phyloP scores from a whole-genome alignment of 768 basidiomycete genomes.

The Pisolithus microcarpus region DNA sequence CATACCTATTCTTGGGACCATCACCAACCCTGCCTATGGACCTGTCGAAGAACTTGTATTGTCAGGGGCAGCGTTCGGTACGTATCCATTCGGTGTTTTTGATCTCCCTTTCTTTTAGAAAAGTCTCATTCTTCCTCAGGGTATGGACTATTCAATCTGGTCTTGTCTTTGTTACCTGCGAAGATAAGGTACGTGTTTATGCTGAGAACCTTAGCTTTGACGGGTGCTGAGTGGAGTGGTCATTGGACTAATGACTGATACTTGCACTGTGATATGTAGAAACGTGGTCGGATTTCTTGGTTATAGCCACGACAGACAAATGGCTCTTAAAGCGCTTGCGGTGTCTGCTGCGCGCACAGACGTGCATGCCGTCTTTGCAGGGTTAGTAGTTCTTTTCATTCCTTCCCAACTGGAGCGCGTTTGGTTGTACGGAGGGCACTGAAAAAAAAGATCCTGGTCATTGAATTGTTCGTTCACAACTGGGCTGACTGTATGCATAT shows the following conservation, averaged over 20 bases:
- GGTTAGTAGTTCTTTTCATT: constrained; percentile 40
- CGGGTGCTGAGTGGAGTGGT: not conserved
- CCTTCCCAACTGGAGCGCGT: not conserved
- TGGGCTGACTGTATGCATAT: not conserved
- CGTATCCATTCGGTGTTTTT: constrained; percentile 10
- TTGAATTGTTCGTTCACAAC: no score
- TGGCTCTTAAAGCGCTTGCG: constrained; percentile 62
- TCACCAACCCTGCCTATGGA: constrained; percentile 34
- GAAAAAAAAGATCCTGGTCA: no score
- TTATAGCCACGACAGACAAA: constrained; percentile 61
- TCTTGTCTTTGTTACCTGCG: constrained; percentile 69
- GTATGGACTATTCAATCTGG: constrained; percentile 71
- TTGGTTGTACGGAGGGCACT: no score
- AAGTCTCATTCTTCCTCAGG: constrained; percentile 18
- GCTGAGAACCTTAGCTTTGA: no score
- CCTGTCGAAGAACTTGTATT: constrained; percentile 67
- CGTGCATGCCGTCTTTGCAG: constrained; percentile 70
- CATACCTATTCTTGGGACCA: constrained; percentile 12
- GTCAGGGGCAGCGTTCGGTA: constrained; percentile 73
- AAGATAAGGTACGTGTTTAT: constrained; percentile 48
- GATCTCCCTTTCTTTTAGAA: not conserved
- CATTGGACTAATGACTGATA: not conserved
- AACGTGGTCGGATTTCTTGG: constrained; percentile 69
- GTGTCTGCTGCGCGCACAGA: constrained; percentile 62
- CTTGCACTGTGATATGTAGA: constrained; percentile 29